A percentile compares a stretch with the other conserved stretches of the same genome.
Conservation (phyloP, 495 filamentous ascomycete genomes). For the Xylaria sp. region DNA sequence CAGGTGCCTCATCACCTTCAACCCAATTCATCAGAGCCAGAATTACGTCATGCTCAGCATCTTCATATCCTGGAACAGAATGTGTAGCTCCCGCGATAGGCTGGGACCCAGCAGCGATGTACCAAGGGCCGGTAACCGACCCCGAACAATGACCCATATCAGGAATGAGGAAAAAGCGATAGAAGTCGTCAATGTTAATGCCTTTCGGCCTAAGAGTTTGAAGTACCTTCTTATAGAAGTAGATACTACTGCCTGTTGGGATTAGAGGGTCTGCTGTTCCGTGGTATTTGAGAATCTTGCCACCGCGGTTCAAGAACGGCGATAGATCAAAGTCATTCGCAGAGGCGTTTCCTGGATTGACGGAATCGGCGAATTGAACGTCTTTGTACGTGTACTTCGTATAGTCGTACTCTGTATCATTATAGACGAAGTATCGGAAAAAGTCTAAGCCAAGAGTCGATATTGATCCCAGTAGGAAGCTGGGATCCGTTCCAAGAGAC, state of each 20-base stretch:
- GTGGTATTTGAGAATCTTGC: slow-evolving; percentile 65
- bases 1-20: slow-evolving; percentile 48
- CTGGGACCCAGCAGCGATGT: slow-evolving; percentile 47
- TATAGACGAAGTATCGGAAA: slow-evolving; percentile 50
- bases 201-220: slow-evolving; percentile 38
- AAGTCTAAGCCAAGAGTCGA: slow-evolving; percentile 45
- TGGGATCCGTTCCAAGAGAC: slow-evolving; percentile 31
- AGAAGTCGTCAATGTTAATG: slow-evolving; percentile 42
- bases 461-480: slow-evolving; percentile 25
- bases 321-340: slow-evolving; percentile 58
- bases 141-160: slow-evolving; percentile 51
- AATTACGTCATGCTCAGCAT: slow-evolving; percentile 49
- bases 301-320: slow-evolving; percentile 52
- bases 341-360: slow-evolving; percentile 44
- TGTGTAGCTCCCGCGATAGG: slow-evolving; percentile 33
- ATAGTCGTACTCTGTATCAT: slow-evolving; percentile 50
- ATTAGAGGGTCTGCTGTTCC: slow-evolving; percentile 59
- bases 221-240: slow-evolving; percentile 49
- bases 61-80: slow-evolving; percentile 47
- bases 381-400: slow-evolving; percentile 44
- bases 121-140: slow-evolving; percentile 48
- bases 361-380: slow-evolving; percentile 40
- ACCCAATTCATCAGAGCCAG: slow-evolving; percentile 55
- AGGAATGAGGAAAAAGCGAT: slow-evolving; percentile 55
- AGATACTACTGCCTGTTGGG: slow-evolving; percentile 49